phyloP scores from a whole-genome alignment of 306 rosid species.

The Arachis hypogaea region DNA sequence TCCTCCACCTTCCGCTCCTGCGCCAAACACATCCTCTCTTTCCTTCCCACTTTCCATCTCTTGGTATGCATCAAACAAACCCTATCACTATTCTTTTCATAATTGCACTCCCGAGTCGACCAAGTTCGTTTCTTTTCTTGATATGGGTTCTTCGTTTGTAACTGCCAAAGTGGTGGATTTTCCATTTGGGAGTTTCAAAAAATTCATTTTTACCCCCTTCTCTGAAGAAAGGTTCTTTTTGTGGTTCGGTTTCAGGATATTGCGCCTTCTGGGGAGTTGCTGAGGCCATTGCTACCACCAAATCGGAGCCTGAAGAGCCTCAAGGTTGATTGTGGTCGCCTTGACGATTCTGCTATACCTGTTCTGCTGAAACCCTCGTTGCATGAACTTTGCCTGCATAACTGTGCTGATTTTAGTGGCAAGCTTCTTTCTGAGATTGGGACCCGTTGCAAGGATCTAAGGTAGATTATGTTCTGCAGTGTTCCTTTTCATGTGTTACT shows the following conservation, averaged over 20 bases:
- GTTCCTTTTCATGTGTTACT: background rate
- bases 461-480: slow-evolving; percentile 45
- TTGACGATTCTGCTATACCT: slow-evolving; percentile 73
- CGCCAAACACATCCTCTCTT: slow-evolving; percentile 67
- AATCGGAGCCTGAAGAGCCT: slow-evolving; percentile 68
- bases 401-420: slow-evolving; percentile 85
- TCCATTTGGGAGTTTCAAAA: background rate
- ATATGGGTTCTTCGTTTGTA: background rate
- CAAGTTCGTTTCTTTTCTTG: background rate
- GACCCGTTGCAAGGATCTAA: slow-evolving; percentile 67
- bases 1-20: slow-evolving; percentile 62
- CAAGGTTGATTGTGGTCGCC: slow-evolving; percentile 74
- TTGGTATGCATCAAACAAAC: slow-evolving; percentile 45
- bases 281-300: slow-evolving; percentile 75
- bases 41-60: slow-evolving; percentile 76
- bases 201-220: background rate
- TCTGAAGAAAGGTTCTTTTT: background rate
- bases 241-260: slow-evolving; percentile 52
- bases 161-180: background rate
- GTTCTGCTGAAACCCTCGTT: slow-evolving; percentile 67
- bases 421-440: slow-evolving; percentile 84
- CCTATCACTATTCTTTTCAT: background rate
- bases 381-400: slow-evolving; percentile 71
- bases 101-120: background rate
- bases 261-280: slow-evolving; percentile 62